Evolutionary conservation across 1,284 basidiomycete species (phyloP), one percentile per base, ranked within the genome.

Genomic region (Malassezia restricta): DNA sequence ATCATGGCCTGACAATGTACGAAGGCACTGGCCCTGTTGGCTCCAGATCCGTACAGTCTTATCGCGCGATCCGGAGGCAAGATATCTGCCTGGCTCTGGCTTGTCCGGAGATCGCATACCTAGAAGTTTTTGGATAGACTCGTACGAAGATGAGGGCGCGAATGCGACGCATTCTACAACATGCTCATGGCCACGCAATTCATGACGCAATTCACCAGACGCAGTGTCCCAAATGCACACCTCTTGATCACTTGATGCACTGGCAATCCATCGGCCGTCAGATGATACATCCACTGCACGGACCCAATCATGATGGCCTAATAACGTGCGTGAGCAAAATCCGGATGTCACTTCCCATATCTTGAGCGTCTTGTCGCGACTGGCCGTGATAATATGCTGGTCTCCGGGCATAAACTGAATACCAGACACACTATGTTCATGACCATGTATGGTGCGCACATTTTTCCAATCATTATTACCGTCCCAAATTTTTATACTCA

Each of bases 401-500:
- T 88, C 88, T 17, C 84, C 83, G 0, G 86, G 86, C 66, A 90
- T 77, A 68, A 91, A 92, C 11, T 82, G 79, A 2, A 85, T 87
- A 15, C 81, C 81, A 8, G 87, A 89, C 37, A 92, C 84, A 15
- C 85, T 83, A 73, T 92, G 89, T 71, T 92, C 88, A 68, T 92
- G 88, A 1, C 87, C 89, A 54, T 85, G 82, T 47, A 92, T 77
- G 5, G 88, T 90, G 73, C 86, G 86, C 47, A 79, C 79, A 68
- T 88, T 89, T 74, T 85, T 87, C 79, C 87, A 90, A 59, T 88
- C 85, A 70, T 88, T 86, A 61, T 83, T 80, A 14, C 83, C 81
- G 74, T 91, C 86, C 89, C 89, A 92, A 43, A 92, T 78, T 76
- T 90, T 89, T 75, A 92, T 83, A 51, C 86, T 85, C 35, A 91